phyloP scores from a whole-genome alignment of 441 rosid species.

The Hura crepitans region DNA sequence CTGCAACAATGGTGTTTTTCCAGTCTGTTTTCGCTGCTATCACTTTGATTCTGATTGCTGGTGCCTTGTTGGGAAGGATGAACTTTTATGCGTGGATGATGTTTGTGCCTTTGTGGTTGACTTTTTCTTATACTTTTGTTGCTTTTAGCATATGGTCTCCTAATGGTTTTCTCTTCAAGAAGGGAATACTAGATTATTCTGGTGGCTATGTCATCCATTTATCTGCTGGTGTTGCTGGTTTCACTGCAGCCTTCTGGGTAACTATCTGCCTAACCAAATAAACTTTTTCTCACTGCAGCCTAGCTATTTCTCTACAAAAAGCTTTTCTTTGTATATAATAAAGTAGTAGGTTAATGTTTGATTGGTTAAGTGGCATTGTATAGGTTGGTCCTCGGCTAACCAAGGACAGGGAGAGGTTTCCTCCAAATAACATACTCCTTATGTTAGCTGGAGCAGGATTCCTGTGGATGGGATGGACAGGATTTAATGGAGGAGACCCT shows the following conservation, averaged over 20 bases:
- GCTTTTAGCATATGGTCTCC: conserved; percentile 47
- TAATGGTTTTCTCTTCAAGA: conserved; percentile 31
- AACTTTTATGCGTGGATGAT: conserved; percentile 59
- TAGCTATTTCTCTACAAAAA: too few relatives aligned
- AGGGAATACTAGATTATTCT: conserved; percentile 46
- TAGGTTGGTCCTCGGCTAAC: conserved; percentile 53
- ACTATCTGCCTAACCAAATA: neutral
- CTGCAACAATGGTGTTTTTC: conserved; percentile 50
- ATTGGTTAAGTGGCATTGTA: neutral
- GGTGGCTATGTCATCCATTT: conserved; percentile 56
- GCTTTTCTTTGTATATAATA: neutral
- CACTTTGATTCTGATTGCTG: conserved; percentile 48
- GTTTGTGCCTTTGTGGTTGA: conserved; percentile 53
- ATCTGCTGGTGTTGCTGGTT: conserved; percentile 56
- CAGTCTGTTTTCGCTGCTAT: conserved; percentile 52
- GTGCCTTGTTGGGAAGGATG: conserved; percentile 54
- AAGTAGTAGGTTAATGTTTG: neutral
- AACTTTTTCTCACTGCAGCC: too few relatives aligned
- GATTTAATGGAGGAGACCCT: conserved; percentile 64
- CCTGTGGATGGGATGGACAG: conserved; percentile 60
- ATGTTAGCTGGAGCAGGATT: conserved; percentile 52
- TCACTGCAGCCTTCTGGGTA: conserved; percentile 57
- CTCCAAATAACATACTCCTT: conserved; percentile 45
- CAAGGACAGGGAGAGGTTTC: conserved; percentile 48
- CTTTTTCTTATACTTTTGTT: conserved; percentile 42